Percentiles rank a stretch among this genome's conserved stretches.
phyloP scores from a whole-genome alignment of 257 asterid species.

The Fraxinus excelsior region DNA sequence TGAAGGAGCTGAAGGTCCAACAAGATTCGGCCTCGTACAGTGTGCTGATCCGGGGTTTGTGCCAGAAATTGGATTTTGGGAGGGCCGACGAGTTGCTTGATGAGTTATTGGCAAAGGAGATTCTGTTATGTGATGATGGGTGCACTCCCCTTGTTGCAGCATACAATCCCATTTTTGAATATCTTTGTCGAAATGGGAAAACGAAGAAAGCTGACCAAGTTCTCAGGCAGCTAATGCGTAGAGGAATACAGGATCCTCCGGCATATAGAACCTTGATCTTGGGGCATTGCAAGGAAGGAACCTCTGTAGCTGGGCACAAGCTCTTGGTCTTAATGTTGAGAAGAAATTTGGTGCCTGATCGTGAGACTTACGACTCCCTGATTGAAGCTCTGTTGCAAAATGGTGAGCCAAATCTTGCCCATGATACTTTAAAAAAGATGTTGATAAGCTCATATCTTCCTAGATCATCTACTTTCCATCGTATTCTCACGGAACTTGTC shows the following conservation, averaged over 20 bases:
- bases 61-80: slow-evolving; percentile 46
- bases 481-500: slow-evolving; percentile 54
- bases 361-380: slow-evolving; percentile 53
- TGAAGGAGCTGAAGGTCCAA: slow-evolving; percentile 57
- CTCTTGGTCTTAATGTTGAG: slow-evolving; percentile 74
- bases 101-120: slow-evolving; percentile 49
- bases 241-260: slow-evolving; percentile 69
- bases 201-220: slow-evolving; percentile 77
- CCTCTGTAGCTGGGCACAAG: slow-evolving; percentile 50
- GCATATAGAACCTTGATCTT: slow-evolving; percentile 67
- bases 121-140: slow-evolving; percentile 44
- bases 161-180: slow-evolving; percentile 62
- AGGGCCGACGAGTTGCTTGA: slow-evolving; percentile 67
- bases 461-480: slow-evolving; percentile 59
- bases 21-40: slow-evolving; percentile 76
- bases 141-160: slow-evolving; percentile 74
- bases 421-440: slow-evolving; percentile 66
- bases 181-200: slow-evolving; percentile 58
- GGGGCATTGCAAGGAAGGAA: slow-evolving; percentile 75
- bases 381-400: slow-evolving; percentile 55
- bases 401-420: slow-evolving; percentile 52
- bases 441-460: slow-evolving; percentile 63
- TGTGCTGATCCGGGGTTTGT: slow-evolving; percentile 55
- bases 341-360: slow-evolving; percentile 56
- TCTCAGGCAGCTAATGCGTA: slow-evolving; percentile 68